Base-by-base conservation (phyloP, 129 eudicot species). In the Arctium minus region DNA sequence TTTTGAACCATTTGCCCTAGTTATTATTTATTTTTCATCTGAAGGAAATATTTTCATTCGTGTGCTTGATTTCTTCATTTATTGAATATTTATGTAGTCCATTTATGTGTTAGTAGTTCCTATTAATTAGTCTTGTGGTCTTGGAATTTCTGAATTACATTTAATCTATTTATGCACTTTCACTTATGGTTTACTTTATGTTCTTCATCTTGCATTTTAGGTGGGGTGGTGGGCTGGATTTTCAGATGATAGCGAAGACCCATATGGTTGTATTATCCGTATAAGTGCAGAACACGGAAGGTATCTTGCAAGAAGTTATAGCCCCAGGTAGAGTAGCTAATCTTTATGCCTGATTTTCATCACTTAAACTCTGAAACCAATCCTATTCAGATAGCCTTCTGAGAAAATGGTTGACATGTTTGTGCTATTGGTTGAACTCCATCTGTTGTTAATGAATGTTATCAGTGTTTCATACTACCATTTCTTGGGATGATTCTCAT, bases 191-290 rank as follows among this genome's bases (percentile, higher is more conserved):
- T 68, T 69, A 79, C 56, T 78, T 65, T 17, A 74, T 48, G 74
- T 72, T 72, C 39, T 71, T 27, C 30, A 76, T 83, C 82, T 85
- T 70, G 22, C 64, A 50, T 72, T 46, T 65, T 88, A 96, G 99
- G 98, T 96, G 44, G 99, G 99, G 71, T 96, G 99, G 99, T 96
- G 99, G 99, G 91, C 96, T 83, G 99, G 99, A 86, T 84, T 90
- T 85, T 89, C 99, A 33, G 94, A 96, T 83, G 93, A 93, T 84
- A 81, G 60, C 15, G 70, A 88, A 75, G 94, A 93, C 88, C 98
- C 97, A 50, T 92, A 93, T 88, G 99, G 99, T 72, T 88, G 87
- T 73, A 91, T 96, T 60, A 93, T 96, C 29, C 96, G 83, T 79
- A 96, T 96, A 88, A 93, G 90, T 84, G 99, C 98, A 60, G 99